Evolutionary conservation across 208 protist species (phyloP).

Genomic region (Sergeia podlipaevii): DNA sequence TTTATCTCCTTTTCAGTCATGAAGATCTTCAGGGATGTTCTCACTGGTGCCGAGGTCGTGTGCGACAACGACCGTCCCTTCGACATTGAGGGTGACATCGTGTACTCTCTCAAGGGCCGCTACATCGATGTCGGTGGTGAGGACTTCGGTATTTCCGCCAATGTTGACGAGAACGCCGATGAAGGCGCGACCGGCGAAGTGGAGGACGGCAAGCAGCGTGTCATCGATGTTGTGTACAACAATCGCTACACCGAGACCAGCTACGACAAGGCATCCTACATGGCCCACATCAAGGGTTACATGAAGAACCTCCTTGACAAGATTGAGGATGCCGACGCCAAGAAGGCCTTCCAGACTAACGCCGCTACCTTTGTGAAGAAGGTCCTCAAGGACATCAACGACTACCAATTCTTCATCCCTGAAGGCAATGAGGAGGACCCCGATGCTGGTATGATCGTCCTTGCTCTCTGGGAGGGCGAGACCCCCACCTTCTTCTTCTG

Average conservation of each 20-base stretch:
- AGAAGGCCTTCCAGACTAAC: conserved; percentile 88
- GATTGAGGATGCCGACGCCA: conserved; percentile 75
- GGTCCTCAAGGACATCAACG: conserved; percentile 89
- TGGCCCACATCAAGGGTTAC: conserved; percentile 90
- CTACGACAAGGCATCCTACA: conserved; percentile 93
- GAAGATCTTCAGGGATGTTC: conserved; percentile 88
- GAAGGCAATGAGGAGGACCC: conserved; percentile 90
- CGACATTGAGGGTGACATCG: conserved; percentile 72
- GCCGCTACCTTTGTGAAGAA: conserved; percentile 89
- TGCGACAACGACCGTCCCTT: conserved; percentile 89
- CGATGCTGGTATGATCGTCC: conserved; percentile 88
- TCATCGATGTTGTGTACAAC: conserved; percentile 87
- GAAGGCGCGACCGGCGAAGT: conserved; percentile 83
- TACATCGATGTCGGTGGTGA: conserved; percentile 88
- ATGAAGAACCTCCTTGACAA: conserved; percentile 88
- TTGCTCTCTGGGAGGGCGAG: conserved; percentile 88
- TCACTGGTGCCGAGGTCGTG: conserved; percentile 89
- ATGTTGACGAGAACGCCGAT: conserved; percentile 86
- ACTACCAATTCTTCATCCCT: conserved; percentile 93
- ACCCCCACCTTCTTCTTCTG: conserved; percentile 87
- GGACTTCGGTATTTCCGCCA: conserved; percentile 90
- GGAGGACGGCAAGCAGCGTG: conserved; percentile 72
- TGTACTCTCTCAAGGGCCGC: conserved; percentile 75
- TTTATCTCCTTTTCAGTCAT: conserved; percentile 21
- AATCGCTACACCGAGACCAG: conserved; percentile 90